Evolutionary conservation across 2,329 filamentous ascomycete species (phyloP).

Genomic region (Verticillium dahliae): DNA sequence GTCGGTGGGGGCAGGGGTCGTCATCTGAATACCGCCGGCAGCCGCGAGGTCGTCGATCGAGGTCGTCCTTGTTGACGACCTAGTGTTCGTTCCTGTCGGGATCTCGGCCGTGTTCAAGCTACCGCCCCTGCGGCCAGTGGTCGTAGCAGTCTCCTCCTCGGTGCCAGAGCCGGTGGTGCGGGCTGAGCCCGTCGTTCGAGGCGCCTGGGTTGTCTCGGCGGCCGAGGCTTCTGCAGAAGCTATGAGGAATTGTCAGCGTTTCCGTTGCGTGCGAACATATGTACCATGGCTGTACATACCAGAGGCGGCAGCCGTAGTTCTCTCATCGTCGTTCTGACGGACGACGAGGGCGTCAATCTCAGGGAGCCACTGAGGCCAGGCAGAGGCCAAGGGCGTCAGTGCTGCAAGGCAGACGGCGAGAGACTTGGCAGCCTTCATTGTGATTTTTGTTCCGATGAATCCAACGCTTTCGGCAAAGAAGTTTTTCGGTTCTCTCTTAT

Average conservation of each 20-base stretch:
- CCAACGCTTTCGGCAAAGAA: background rate
- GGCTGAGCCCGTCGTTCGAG: background rate
- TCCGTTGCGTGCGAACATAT: background rate
- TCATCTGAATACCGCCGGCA: slow-evolving; percentile 45
- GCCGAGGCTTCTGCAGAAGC: slow-evolving; percentile 4
- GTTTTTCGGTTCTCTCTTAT: no score
- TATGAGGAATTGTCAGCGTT: slow-evolving; percentile 1
- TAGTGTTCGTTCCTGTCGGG: slow-evolving; percentile 17
- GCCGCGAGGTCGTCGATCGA: slow-evolving; percentile 38
- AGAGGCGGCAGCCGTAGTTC: background rate
- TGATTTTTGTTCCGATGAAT: background rate
- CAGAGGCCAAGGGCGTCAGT: slow-evolving; percentile 36
- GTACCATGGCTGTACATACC: background rate
- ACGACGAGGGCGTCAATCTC: slow-evolving; percentile 46
- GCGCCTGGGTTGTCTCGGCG: slow-evolving; percentile 10
- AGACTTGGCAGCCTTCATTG: slow-evolving; percentile 12
- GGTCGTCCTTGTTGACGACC: slow-evolving; percentile 23
- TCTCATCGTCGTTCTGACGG: slow-evolving; percentile 31
- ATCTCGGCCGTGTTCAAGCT: slow-evolving; percentile 34
- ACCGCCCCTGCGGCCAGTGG: slow-evolving; percentile 21
- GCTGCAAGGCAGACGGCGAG: slow-evolving; percentile 14
- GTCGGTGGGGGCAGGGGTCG: slow-evolving; percentile 39
- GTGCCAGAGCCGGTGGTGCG: slow-evolving; percentile 9
- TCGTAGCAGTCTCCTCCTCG: slow-evolving; percentile 12
- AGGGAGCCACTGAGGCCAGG: slow-evolving; percentile 51